Evolutionary conservation across 2,329 filamentous ascomycete genomes (phyloP).

Genomic region (Stemphylium beticola): DNA sequence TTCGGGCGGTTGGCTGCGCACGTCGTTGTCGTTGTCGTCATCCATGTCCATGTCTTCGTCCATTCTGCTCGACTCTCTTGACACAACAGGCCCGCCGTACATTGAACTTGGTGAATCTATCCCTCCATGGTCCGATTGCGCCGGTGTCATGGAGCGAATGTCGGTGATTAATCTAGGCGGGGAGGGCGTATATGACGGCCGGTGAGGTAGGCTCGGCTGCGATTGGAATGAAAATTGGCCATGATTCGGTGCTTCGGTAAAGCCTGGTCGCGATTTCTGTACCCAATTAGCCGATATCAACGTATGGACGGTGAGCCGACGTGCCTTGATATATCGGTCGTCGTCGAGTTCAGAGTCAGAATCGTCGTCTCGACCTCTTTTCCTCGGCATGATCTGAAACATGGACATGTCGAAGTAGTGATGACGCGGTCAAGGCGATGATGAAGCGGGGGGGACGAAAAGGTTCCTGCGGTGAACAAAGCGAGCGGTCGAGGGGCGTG

Average conservation of each 20-base stretch:
- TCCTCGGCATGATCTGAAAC: conserved; percentile 37
- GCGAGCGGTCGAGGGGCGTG: conserved; percentile 20
- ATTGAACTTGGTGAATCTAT: conserved; percentile 37
- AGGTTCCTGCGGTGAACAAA: conserved; percentile 14
- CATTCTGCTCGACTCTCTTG: conserved; percentile 27
- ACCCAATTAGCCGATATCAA: conserved; percentile 15
- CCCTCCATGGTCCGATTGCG: conserved; percentile 35
- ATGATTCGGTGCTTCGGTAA: conserved; percentile 26
- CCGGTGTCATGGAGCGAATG: conserved; percentile 39
- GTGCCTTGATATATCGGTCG: conserved; percentile 40
- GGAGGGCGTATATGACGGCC: conserved; percentile 34
- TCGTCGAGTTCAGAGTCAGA: conserved; percentile 42
- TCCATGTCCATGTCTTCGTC: conserved; percentile 49
- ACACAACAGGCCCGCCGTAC: conserved; percentile 27
- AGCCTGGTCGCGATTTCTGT: conserved; percentile 42
- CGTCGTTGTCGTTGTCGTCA: conserved; percentile 39
- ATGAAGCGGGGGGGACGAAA: conserved; percentile 20
- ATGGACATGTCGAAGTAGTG: conserved; percentile 35
- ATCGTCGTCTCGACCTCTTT: conserved; percentile 44
- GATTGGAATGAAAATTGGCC: conserved; percentile 25
- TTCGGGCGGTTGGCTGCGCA: conserved; percentile 44
- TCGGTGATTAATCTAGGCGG: conserved; percentile 34
- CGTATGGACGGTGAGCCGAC: conserved; percentile 6
- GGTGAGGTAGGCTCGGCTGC: conserved; percentile 27
- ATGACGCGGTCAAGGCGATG: conserved; percentile 32